A percentile compares a stretch with the other conserved stretches of the same genome.
These are phyloP conservation scores for Cenchrus purpureus DNA, from an alignment of 176 grass and related monocot genomes.

Conservation along the genomic window DNA sequence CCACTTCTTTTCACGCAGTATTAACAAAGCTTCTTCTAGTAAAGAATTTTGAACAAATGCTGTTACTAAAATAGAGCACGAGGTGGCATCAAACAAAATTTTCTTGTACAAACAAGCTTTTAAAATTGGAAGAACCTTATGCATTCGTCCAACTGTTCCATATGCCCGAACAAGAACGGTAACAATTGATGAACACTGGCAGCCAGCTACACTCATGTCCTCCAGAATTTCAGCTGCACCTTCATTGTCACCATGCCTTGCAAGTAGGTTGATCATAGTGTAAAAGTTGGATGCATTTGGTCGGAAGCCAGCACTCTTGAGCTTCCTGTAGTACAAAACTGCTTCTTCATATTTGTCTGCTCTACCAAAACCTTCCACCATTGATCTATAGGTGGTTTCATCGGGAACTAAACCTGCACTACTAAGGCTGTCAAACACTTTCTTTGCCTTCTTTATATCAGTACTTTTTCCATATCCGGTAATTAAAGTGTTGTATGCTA, in stretches of 20 bases:
- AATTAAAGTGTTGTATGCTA: slow-evolving; percentile 94
- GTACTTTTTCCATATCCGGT: slow-evolving; percentile 82
- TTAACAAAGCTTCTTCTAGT: slow-evolving; percentile 68
- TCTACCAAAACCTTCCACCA: slow-evolving; percentile 94
- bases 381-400: slow-evolving; percentile 90
- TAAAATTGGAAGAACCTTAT: slow-evolving; percentile 66
- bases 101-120: slow-evolving; percentile 72
- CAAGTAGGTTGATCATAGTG: slow-evolving; percentile 84
- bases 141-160: slow-evolving; percentile 58
- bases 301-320: slow-evolving; percentile 64
- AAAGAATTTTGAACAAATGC: slow-evolving; percentile 77
- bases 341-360: slow-evolving; percentile 60
- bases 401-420: slow-evolving; percentile 69
- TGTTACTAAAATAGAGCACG: slow-evolving; percentile 81
- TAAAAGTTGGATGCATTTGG: slow-evolving; percentile 93
- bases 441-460: slow-evolving; percentile 52
- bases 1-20: slow-evolving; percentile 85
- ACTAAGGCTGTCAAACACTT: slow-evolving; percentile 56
- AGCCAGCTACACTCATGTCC: slow-evolving; percentile 70
- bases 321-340: slow-evolving; percentile 67
- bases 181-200: slow-evolving; percentile 76
- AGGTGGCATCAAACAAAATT: slow-evolving; percentile 69
- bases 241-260: slow-evolving; percentile 66
- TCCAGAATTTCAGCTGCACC: slow-evolving; percentile 57
- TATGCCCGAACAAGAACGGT: slow-evolving; percentile 76